A percentile compares a stretch with the other conserved stretches of the same genome.
phyloP scores from a whole-genome alignment of 2,329 filamentous ascomycete species.

The Stromatinia cepivora region DNA sequence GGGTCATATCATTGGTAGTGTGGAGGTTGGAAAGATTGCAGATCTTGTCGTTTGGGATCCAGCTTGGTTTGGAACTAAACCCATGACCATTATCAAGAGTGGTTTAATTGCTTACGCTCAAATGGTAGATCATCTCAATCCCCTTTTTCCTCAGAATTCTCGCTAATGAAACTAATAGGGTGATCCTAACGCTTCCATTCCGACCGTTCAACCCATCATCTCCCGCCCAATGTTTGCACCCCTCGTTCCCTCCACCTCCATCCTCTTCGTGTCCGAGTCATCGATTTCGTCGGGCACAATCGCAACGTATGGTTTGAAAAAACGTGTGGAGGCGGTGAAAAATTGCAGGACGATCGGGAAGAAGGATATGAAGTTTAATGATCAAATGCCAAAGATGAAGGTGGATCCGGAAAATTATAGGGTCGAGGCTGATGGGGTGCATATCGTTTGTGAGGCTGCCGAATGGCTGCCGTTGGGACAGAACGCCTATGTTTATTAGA shows the following conservation, averaged over 20 bases:
- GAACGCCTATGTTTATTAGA: constrained; percentile 71
- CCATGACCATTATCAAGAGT: constrained; percentile 77
- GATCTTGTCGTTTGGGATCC: constrained; percentile 88
- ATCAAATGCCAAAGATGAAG: constrained; percentile 78
- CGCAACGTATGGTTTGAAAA: constrained; percentile 71
- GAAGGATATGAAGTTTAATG: constrained; percentile 88
- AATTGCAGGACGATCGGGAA: constrained; percentile 76
- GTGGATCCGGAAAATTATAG: constrained; percentile 90
- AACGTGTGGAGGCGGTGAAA: constrained; percentile 77
- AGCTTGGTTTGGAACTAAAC: constrained; percentile 84
- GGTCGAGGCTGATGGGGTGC: constrained; percentile 79
- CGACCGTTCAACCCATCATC: constrained; percentile 81
- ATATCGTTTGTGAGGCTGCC: constrained; percentile 73
- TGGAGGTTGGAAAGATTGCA: constrained; percentile 87
- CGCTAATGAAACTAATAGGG: constrained; percentile 51
- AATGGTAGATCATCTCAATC: constrained; percentile 61
- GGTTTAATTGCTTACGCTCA: constrained; percentile 80
- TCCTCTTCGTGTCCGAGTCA: constrained; percentile 80
- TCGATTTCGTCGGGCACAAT: constrained; percentile 68
- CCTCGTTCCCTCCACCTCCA: constrained; percentile 67
- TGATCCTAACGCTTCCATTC: constrained; percentile 80
- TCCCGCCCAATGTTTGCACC: constrained; percentile 85
- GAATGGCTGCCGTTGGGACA: constrained; percentile 73
- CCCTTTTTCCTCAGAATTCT: not conserved
- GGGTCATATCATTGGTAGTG: constrained; percentile 78